Percentiles rank a stretch among this genome's conserved stretches.
These are phyloP conservation scores for Apostasia ramifera DNA, from an alignment of 106 monocot genomes.

Conservation along the genomic window DNA sequence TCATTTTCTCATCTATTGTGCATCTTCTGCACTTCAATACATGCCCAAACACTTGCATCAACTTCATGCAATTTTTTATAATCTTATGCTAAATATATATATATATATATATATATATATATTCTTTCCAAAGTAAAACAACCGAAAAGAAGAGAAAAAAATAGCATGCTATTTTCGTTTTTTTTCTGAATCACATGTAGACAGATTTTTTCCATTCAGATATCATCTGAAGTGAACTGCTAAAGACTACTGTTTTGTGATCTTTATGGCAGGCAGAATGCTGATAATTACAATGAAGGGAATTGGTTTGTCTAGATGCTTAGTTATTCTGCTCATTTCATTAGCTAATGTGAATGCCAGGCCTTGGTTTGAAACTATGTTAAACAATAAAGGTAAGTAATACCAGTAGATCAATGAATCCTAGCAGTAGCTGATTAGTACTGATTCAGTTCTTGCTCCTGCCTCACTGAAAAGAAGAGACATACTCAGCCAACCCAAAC, in stretches of 20 bases:
- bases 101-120: no score
- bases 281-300: neutral
- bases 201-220: no score
- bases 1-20: no score
- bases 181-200: no score
- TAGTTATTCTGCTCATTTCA: neutral
- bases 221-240: neutral
- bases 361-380: neutral
- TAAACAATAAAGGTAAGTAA: neutral
- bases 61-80: no score
- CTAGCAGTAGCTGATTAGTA: neutral
- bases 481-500: neutral
- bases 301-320: neutral
- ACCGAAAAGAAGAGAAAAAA: no score
- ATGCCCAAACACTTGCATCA: no score
- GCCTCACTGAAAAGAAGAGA: neutral
- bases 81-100: no score
- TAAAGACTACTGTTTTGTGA: no score
- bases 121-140: no score
- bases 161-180: no score
- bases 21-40: no score
- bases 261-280: neutral
- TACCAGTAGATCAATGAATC: neutral
- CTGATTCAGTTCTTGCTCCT: neutral
- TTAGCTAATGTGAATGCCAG: neutral